Evolutionary conservation across 495 filamentous ascomycete species (phyloP).

Genomic region (Aspergillus avenaceus): DNA sequence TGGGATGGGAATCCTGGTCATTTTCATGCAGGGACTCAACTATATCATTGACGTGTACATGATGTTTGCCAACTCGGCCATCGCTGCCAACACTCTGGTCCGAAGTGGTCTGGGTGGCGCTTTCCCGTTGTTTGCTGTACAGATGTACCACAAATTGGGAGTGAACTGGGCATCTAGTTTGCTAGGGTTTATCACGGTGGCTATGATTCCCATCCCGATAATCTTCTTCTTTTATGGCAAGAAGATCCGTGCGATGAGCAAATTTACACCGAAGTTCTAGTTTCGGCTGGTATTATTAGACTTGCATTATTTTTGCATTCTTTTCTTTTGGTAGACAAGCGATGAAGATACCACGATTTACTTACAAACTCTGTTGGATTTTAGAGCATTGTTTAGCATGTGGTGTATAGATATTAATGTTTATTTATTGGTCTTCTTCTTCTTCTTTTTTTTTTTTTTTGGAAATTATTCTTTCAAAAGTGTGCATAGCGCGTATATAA

Average conservation of each 20-base stretch:
- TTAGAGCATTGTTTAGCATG: neutral
- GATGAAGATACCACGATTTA: neutral
- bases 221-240: slow-evolving; percentile 68
- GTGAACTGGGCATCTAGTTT: slow-evolving; percentile 62
- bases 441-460: neutral
- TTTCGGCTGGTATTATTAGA: neutral
- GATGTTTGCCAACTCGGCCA: slow-evolving; percentile 57
- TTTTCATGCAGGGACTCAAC: slow-evolving; percentile 58
- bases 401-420: neutral
- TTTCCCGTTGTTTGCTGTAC: slow-evolving; percentile 61
- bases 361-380: neutral
- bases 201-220: slow-evolving; percentile 66
- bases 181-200: slow-evolving; percentile 58
- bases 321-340: neutral
- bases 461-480: neutral
- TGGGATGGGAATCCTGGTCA: slow-evolving; percentile 51
- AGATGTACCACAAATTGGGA: slow-evolving; percentile 59
- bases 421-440: too few relatives aligned
- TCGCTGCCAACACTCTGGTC: slow-evolving; percentile 65
- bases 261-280: slow-evolving; percentile 42
- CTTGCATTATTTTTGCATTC: neutral
- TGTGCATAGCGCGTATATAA: neutral
- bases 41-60: slow-evolving; percentile 64
- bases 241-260: slow-evolving; percentile 53
- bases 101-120: slow-evolving; percentile 58